Conservation (phyloP, 2,329 filamentous ascomycete genomes). For the Botrytis fragariae region DNA sequence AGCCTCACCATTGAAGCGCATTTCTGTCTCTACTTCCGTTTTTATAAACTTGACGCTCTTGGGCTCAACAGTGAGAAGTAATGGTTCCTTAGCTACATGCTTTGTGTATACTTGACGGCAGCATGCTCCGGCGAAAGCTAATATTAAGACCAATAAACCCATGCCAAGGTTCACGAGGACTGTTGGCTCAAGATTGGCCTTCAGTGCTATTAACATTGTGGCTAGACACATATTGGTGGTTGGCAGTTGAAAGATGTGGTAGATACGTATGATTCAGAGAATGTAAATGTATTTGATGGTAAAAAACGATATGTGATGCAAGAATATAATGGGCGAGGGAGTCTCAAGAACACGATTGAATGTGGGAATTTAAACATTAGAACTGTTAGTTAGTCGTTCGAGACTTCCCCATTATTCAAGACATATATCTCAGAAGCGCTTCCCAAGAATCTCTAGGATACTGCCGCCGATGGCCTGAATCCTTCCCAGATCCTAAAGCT, state of each 20-base stretch:
- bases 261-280: not conserved
- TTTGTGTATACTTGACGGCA: not conserved
- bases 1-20: not conserved
- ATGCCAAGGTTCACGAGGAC: not conserved
- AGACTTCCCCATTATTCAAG: not conserved
- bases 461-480: not conserved
- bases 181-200: conserved; percentile 2
- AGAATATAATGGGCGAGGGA: not conserved
- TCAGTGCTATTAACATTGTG: conserved; percentile 1
- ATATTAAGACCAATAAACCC: conserved; percentile 12
- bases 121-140: conserved; percentile 8
- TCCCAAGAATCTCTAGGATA: not conserved
- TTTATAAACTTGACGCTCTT: not conserved
- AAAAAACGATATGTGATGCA: not conserved
- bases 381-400: not conserved
- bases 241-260: not conserved
- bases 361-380: not conserved
- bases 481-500: conserved; percentile 1
- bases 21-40: conserved; percentile 1
- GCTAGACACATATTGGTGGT: conserved; percentile 4
- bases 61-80: conserved; percentile 11
- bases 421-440: not conserved
- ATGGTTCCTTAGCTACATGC: not conserved
- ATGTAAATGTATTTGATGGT: not conserved
- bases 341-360: not conserved